These are phyloP conservation scores for Cladosporium austrohemisphaericum DNA, from an alignment of 2,329 filamentous ascomycete genomes.

Conservation along the genomic window DNA sequence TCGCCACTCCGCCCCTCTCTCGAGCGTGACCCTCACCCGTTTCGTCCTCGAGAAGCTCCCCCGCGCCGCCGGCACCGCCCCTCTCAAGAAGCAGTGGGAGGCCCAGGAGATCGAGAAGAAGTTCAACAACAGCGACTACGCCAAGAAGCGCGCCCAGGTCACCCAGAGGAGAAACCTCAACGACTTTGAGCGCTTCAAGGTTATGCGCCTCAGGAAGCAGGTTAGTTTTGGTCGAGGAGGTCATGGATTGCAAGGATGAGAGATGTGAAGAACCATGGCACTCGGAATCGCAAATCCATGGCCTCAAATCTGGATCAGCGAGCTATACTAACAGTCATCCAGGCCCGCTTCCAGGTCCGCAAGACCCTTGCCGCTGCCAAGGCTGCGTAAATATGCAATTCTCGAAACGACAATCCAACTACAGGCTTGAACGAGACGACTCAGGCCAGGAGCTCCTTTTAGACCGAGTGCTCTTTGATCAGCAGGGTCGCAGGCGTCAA, in stretches of 20 bases:
- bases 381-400: conserved; percentile 41
- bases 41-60: conserved; percentile 83
- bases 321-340: conserved; percentile 10
- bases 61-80: conserved; percentile 75
- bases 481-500: conserved; percentile 15
- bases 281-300: not conserved
- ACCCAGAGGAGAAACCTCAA: conserved; percentile 85
- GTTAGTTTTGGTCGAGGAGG: conserved; percentile 47
- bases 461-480: conserved; percentile 14
- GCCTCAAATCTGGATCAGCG: not conserved
- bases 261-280: not conserved
- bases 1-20: conserved; percentile 80
- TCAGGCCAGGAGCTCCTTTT: conserved; percentile 12
- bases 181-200: conserved; percentile 99
- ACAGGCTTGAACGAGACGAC: conserved; percentile 13
- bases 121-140: conserved; percentile 88
- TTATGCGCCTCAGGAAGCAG: conserved; percentile 99
- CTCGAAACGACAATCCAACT: conserved; percentile 13
- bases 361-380: conserved; percentile 94
- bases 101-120: conserved; percentile 86
- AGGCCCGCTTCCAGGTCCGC: conserved; percentile 90
- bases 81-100: conserved; percentile 86
- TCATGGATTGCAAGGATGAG: not conserved
- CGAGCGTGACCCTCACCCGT: conserved; percentile 81
- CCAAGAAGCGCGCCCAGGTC: conserved; percentile 85